Conservation (phyloP, 352 stramenopile species). For the Pythium brassicae region DNA sequence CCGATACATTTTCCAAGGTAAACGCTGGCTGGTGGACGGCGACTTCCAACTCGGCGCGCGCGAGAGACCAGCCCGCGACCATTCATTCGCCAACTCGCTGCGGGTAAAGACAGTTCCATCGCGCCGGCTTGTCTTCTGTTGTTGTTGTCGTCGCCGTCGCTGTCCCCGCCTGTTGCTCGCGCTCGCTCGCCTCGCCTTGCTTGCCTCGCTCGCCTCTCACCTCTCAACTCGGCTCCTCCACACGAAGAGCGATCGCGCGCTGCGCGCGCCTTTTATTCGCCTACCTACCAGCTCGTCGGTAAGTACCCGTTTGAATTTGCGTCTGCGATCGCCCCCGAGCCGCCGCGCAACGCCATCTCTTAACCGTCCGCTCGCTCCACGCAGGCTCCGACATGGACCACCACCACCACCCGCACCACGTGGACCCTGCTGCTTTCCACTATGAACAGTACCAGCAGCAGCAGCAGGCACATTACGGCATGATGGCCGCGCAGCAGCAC, state of each 20-base stretch:
- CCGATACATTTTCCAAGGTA: not conserved
- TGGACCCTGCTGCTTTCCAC: conserved; percentile 34
- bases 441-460: conserved; percentile 62
- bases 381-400: not conserved
- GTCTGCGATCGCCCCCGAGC: too few species aligned
- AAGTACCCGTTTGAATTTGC: conserved; percentile 14
- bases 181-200: not conserved
- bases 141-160: not conserved
- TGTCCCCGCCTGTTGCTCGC: not conserved
- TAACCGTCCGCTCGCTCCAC: too few species aligned
- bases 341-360: too few species aligned
- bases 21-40: not conserved
- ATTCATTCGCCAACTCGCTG: conserved; percentile 12
- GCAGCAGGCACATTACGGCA: conserved; percentile 33
- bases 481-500: conserved; percentile 13
- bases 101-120: conserved; percentile 12
- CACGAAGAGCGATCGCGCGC: too few species aligned
- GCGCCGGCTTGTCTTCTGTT: not conserved
- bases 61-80: conserved; percentile 8
- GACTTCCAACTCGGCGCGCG: conserved; percentile 1
- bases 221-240: not conserved
- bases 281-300: conserved; percentile 19
- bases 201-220: not conserved
- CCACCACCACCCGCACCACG: conserved; percentile 16
- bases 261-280: conserved; percentile 16